These are phyloP conservation scores for Microcera coccophila DNA, from an alignment of 2,329 filamentous ascomycete species.

Conservation along the genomic window DNA sequence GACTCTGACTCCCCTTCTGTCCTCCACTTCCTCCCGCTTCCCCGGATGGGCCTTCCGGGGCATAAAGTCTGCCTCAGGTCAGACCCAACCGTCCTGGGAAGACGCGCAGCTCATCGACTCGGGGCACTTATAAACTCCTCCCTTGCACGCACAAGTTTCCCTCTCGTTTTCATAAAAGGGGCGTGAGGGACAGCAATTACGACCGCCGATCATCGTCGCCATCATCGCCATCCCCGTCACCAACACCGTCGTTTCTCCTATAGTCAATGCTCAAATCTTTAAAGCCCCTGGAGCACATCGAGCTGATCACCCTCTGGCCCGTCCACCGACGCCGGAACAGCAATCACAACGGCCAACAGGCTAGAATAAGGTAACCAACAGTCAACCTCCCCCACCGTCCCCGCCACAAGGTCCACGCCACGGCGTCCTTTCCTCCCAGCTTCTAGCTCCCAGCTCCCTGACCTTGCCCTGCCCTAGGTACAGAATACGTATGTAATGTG, in stretches of 20 bases:
- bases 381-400: background rate
- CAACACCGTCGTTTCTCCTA: too few relatives aligned
- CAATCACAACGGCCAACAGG: too few relatives aligned
- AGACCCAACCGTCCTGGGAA: too few relatives aligned
- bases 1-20: background rate
- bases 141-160: background rate
- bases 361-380: slow-evolving; percentile 1
- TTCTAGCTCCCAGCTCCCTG: background rate
- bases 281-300: background rate
- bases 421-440: background rate
- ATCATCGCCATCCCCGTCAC: too few relatives aligned
- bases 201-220: background rate
- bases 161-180: background rate
- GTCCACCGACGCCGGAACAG: slow-evolving; percentile 12
- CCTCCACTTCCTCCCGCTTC: too few relatives aligned
- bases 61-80: too few relatives aligned
- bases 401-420: slow-evolving; percentile 15
- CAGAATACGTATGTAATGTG: background rate
- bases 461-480: background rate
- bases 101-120: too few relatives aligned
- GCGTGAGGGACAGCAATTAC: background rate
- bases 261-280: background rate
- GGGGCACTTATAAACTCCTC: too few relatives aligned
- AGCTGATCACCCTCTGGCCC: slow-evolving; percentile 16
- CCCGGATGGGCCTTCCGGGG: too few relatives aligned